phyloP scores from a whole-genome alignment of 176 grass and related monocot species.

The Aegilops speltoides region DNA sequence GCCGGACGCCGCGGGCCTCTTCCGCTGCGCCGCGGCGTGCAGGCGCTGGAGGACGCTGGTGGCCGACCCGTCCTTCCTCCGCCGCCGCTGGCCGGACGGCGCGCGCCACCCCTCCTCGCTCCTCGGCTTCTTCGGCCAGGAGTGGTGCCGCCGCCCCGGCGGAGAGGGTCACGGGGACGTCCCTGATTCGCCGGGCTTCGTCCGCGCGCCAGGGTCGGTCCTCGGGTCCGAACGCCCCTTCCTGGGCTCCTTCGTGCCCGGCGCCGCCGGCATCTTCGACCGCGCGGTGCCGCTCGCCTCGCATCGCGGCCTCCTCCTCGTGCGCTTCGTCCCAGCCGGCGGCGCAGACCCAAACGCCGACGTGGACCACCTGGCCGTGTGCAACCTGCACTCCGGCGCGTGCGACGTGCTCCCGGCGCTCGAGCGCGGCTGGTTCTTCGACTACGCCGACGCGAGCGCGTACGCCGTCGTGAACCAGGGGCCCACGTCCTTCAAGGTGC shows the following conservation, averaged over 20 bases:
- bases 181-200: background rate
- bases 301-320: background rate
- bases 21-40: constrained; percentile 15
- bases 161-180: too few species aligned
- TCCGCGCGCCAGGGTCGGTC: background rate
- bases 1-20: background rate
- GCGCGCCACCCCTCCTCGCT: background rate
- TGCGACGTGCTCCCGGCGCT: background rate
- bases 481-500: background rate
- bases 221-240: background rate
- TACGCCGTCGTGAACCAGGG: background rate
- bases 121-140: constrained; percentile 9
- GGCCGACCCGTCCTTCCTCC: background rate
- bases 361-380: constrained; percentile 1
- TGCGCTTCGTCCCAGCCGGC: background rate
- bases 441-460: background rate
- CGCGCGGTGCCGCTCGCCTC: background rate
- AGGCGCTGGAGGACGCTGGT: background rate
- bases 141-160: too few species aligned
- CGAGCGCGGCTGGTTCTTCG: background rate
- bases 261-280: background rate
- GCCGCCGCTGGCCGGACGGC: background rate
- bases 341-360: background rate
- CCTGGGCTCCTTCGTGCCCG: background rate
- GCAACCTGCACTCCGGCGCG: background rate